Evolutionary conservation across 2,329 filamentous ascomycete species (phyloP).

Genomic region (Sarocladium kiliense): DNA sequence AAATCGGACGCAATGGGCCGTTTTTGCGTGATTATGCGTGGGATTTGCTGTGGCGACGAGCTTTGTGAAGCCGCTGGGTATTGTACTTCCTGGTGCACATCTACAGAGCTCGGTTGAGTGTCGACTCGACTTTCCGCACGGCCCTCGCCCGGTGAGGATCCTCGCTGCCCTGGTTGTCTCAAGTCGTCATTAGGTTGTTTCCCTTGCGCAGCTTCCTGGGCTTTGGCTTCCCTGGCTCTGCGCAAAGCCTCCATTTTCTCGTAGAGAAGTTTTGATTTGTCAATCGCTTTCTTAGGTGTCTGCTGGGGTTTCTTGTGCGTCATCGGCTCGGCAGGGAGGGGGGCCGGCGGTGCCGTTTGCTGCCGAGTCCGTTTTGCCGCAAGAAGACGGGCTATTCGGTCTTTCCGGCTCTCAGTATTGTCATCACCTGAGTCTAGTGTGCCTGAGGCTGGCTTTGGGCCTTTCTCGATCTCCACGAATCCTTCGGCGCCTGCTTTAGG

Average conservation of each 20-base stretch:
- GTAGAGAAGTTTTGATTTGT: constrained; percentile 69
- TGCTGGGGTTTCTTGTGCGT: constrained; percentile 34
- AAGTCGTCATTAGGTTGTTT: neutral
- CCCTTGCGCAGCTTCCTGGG: constrained; percentile 10
- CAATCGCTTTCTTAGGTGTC: constrained; percentile 37
- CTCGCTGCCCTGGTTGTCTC: neutral
- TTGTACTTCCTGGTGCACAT: constrained; percentile 9
- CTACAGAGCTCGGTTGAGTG: neutral
- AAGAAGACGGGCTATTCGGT: constrained; percentile 69
- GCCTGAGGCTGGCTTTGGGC: neutral
- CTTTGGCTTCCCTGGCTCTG: constrained; percentile 45
- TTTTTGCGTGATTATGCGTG: constrained; percentile 23
- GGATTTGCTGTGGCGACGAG: constrained; percentile 8
- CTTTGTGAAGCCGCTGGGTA: constrained; percentile 15
- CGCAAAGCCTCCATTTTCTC: constrained; percentile 74
- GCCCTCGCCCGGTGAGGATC: neutral
- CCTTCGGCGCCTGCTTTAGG: neutral
- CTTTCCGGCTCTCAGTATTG: constrained; percentile 57
- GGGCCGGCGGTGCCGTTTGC: constrained; percentile 10
- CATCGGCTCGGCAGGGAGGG: neutral
- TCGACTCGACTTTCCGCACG: neutral
- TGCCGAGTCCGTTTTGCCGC: constrained; percentile 54
- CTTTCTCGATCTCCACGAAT: neutral
- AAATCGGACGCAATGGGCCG: constrained; percentile 63
- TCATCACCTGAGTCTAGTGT: neutral